Base-by-base conservation (phyloP, 2,329 filamentous ascomycete species). In the Fusarium incarnatum region DNA sequence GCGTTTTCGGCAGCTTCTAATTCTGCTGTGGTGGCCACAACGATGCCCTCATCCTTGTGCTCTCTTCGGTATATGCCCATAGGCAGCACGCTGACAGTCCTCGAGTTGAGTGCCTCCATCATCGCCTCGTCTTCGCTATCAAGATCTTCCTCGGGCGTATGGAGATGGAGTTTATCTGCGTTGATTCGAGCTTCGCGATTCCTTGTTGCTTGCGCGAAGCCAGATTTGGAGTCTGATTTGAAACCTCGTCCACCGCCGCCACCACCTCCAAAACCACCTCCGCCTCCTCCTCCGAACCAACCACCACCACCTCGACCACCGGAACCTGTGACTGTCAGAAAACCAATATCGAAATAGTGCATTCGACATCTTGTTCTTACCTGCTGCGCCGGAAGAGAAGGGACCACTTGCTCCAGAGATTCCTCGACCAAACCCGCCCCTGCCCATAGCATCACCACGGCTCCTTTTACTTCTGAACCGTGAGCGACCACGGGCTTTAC, bases 11-110 rank as follows among this genome's bases (percentile, higher is more conserved):
- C 83, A 1, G 85, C 86, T 68, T 88, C 85, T 15, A 88, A 80
- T 69, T 89, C 87, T 40, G 85, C 86, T n/a, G 85, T 84, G 0
- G 86, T 88, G 13, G 86, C 84, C 49, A 88, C 84, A 55, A 85
- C 81, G 30, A 87, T 77, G n/a, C 83, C 84, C 25, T 83, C 80
- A 18, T 88, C 84, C 74, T 87, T 84, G 71, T 87, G 85, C 68
- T 87, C 84, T 64, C 81, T 81, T 64, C 87, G 83, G 68, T 83
- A 82, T 68, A 89, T 87, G 50, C 86, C 86, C 80, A 89, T 85
- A 18, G 87, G 87, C 69, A 88, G 80, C 22, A 83, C 75, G 53
- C 72, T 79, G 63, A 72, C 73, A 49, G 75, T 50, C 22, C 71
- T 76, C 28, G 72, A 70, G 61, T 75, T 76, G 10, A 81, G 77